Percentiles rank a stretch among this genome's conserved stretches.
Conservation (phyloP, 1,284 basidiomycete genomes). For the Rhodotorula sp. region DNA sequence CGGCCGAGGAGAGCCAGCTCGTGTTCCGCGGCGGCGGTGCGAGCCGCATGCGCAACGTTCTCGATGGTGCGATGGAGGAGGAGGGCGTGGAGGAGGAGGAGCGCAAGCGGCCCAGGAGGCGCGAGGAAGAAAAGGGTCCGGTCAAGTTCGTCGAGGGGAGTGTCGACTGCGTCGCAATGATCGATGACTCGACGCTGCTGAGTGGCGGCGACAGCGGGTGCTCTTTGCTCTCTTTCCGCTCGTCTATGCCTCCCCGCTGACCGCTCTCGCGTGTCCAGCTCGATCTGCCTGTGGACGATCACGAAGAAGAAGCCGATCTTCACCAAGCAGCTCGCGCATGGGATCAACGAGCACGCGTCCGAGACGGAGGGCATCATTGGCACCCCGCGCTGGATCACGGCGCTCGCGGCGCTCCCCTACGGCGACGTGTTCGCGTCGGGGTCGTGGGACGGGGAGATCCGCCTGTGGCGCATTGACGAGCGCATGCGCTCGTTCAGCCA, state of each 20-base stretch:
- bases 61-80: constrained; percentile 73
- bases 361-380: constrained; percentile 71
- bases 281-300: constrained; percentile 88
- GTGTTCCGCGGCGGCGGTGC: constrained; percentile 91
- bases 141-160: constrained; percentile 79
- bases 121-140: constrained; percentile 53
- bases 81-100: constrained; percentile 59
- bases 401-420: constrained; percentile 77
- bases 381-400: constrained; percentile 87
- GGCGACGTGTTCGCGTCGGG: constrained; percentile 90
- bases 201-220: constrained; percentile 95
- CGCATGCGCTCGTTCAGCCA: constrained; percentile 74
- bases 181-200: constrained; percentile 89
- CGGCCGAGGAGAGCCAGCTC: constrained; percentile 91
- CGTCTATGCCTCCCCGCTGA: background rate
- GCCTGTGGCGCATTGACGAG: constrained; percentile 82
- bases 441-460: constrained; percentile 86
- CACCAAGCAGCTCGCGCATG: constrained; percentile 81
- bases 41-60: constrained; percentile 72
- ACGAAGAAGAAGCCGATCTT: constrained; percentile 95
- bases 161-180: constrained; percentile 87
- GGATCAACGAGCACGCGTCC: constrained; percentile 69
- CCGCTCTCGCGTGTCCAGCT: constrained; percentile 56
- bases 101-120: constrained; percentile 49
- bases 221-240: too few species aligned